Evolutionary conservation across 1,139 yeast genomes (phyloP), one percentile per base, ranked within the genome.

Genomic region (Geotrichum restrictum): DNA sequence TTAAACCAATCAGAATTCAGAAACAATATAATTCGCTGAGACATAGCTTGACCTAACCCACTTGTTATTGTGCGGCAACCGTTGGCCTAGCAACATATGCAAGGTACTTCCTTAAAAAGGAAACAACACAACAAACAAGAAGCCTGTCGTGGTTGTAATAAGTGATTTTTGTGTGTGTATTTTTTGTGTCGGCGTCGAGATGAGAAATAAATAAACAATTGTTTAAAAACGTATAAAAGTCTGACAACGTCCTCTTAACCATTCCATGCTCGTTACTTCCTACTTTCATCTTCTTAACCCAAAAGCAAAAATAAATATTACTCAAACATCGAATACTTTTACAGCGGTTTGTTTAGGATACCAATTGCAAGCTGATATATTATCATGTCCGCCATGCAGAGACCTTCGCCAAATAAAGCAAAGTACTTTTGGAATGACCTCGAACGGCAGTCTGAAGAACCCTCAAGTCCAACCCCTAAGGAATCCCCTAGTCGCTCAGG

Each of bases 391-490:
- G 10, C 38, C n/a, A n/a, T n/a, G n/a, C n/a, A n/a, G 16, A 38
- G 19, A 29, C 24, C 48, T 6, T 32, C 44, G 6, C 49, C 36
- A n/a, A 49, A 31, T n/a, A 39, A 39, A 19, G 39, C 41, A 18
- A 38, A 39, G 18, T 44, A 48, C 22, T 49, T 34, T 36, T 44
- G 53, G 49, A 45, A 33, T 33, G 49, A 38, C 8, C 19, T 49
- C 21, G 53, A 45, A 21, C 19, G 21, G 27, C 34, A 38, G 29
- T 18, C 53, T 19, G 32, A 43, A 10, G 34, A 36, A 24, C 16
- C 48, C 18, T 14, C 21, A n/a, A 11, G 41, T 7, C 27, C 42
- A n/a, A n/a, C n/a, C n/a, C n/a, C n/a, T n/a, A n/a, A n/a, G 22
- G 45, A 13, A 27, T 2, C 45, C 19, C 42, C 42, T 21, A 37